These are phyloP conservation scores for Saccharomyces cerevisiae DNA, from an alignment of 805 yeast species.

Conservation along the genomic window DNA sequence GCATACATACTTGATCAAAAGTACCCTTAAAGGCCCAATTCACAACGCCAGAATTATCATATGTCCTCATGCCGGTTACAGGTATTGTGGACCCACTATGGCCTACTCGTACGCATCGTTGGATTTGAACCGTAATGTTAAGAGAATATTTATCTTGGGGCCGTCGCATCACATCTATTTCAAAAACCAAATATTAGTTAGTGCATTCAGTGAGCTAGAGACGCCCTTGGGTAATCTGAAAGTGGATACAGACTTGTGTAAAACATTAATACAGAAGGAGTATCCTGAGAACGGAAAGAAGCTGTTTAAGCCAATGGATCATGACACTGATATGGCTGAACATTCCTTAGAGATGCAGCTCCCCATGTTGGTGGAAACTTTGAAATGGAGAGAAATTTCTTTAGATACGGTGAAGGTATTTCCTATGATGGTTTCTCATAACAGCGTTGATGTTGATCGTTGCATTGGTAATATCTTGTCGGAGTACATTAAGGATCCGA, in stretches of 20 bases:
- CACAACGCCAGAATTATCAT: conserved; percentile 35
- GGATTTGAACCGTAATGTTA: conserved; percentile 40
- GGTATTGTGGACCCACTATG: conserved; percentile 69
- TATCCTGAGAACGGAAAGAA: conserved; percentile 24
- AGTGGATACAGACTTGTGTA: conserved; percentile 48
- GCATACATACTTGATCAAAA: conserved; percentile 34
- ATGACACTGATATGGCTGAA: conserved; percentile 65
- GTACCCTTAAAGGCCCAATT: conserved; percentile 11
- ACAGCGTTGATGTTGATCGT: conserved; percentile 38
- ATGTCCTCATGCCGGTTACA: conserved; percentile 77
- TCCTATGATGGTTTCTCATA: conserved; percentile 73
- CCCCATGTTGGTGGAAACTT: conserved; percentile 49
- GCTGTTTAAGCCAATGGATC: conserved; percentile 48
- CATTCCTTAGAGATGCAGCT: conserved; percentile 94
- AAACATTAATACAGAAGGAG: conserved; percentile 26
- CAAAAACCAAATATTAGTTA: conserved; percentile 46
- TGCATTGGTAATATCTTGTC: conserved; percentile 41
- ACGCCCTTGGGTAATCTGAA: conserved; percentile 78
- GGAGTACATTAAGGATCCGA: conserved; percentile 48
- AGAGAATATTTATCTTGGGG: conserved; percentile 73
- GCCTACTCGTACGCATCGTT: conserved; percentile 70
- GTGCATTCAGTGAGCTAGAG: conserved; percentile 47
- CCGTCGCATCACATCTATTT: conserved; percentile 91
- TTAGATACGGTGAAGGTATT: conserved; percentile 44
- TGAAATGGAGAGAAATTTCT: conserved; percentile 36